Percentiles rank a stretch among this genome's conserved stretches.
phyloP scores from a whole-genome alignment of 1,139 yeast species.

The Sugiyamaella pinicola region DNA sequence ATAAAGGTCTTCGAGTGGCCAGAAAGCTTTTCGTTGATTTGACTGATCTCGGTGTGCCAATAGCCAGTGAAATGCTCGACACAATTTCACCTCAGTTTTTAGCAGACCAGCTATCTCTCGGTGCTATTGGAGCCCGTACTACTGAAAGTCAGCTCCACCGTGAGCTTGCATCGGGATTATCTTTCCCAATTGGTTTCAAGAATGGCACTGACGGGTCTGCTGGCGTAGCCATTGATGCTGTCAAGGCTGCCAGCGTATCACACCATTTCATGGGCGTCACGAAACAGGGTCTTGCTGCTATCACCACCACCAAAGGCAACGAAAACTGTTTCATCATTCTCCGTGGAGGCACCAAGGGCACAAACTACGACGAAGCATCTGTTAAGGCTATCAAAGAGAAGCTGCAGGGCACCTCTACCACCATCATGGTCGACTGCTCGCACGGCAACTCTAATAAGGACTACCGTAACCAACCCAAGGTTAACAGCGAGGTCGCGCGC shows the following conservation, averaged over 20 bases:
- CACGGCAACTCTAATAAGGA: constrained; percentile 96
- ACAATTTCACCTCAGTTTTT: constrained; percentile 97
- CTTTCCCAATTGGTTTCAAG: constrained; percentile 98
- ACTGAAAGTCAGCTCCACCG: constrained; percentile 98
- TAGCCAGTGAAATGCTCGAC: constrained; percentile 97
- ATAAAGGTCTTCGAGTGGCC: constrained; percentile 87
- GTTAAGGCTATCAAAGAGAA: constrained; percentile 75
- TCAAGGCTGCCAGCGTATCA: constrained; percentile 84
- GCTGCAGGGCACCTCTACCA: constrained; percentile 43
- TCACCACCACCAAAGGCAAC: constrained; percentile 93
- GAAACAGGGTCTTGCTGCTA: constrained; percentile 94
- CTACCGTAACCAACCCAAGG: constrained; percentile 92
- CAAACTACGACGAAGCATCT: constrained; percentile 83
- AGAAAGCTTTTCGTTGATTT: constrained; percentile 84
- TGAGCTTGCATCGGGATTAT: constrained; percentile 92
- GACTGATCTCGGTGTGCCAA: constrained; percentile 74
- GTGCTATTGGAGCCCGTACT: constrained; percentile 99
- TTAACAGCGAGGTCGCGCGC: constrained; percentile 72
- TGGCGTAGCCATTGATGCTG: constrained; percentile 93
- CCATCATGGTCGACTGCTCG: constrained; percentile 92
- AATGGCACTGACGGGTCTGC: constrained; percentile 97
- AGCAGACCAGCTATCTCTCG: constrained; percentile 87
- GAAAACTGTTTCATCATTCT: constrained; percentile 73
- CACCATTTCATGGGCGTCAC: constrained; percentile 98
- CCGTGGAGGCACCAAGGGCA: constrained; percentile 93